Percentiles rank a stretch among this genome's conserved stretches.
Evolutionary conservation across 257 asterid species (phyloP).

Genomic region (Jasminum sambac): DNA sequence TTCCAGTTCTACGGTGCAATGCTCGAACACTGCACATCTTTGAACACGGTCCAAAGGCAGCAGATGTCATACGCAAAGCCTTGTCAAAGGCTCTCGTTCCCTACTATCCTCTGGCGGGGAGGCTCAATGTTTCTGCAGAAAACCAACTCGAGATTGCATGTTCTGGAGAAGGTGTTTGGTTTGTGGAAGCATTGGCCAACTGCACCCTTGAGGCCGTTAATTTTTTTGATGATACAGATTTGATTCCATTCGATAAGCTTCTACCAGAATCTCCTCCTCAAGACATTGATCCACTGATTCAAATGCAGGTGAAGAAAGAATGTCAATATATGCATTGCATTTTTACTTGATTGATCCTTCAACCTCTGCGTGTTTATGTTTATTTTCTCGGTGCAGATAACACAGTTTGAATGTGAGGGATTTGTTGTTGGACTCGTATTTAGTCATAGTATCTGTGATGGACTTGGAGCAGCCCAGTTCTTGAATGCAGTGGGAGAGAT

Average conservation of each 20-base stretch:
- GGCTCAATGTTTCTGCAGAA: constrained; percentile 29
- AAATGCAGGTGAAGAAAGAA: constrained; percentile 42
- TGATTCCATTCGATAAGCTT: constrained; percentile 36
- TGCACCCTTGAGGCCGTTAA: constrained; percentile 32
- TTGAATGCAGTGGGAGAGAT: constrained; percentile 54
- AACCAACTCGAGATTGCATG: constrained; percentile 40
- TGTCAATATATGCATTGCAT: neutral
- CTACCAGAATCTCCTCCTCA: constrained; percentile 35
- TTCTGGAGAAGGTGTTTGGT: constrained; percentile 52
- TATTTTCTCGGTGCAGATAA: constrained; percentile 27
- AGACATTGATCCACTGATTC: constrained; percentile 42
- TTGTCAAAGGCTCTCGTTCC: constrained; percentile 49
- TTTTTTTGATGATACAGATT: constrained; percentile 39
- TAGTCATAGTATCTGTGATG: constrained; percentile 53
- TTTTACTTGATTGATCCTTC: neutral
- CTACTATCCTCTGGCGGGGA: constrained; percentile 61
- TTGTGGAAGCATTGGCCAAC: constrained; percentile 47
- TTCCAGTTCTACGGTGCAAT: constrained; percentile 46
- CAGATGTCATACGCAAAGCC: constrained; percentile 32
- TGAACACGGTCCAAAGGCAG: constrained; percentile 31
- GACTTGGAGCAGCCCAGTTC: constrained; percentile 67
- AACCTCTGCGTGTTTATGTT: neutral
- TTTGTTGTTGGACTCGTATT: constrained; percentile 51
- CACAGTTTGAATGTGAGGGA: constrained; percentile 46
- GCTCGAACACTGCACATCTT: constrained; percentile 54